phyloP scores from a whole-genome alignment of 805 yeast genomes.

The Limtongozyma cylindracea region DNA sequence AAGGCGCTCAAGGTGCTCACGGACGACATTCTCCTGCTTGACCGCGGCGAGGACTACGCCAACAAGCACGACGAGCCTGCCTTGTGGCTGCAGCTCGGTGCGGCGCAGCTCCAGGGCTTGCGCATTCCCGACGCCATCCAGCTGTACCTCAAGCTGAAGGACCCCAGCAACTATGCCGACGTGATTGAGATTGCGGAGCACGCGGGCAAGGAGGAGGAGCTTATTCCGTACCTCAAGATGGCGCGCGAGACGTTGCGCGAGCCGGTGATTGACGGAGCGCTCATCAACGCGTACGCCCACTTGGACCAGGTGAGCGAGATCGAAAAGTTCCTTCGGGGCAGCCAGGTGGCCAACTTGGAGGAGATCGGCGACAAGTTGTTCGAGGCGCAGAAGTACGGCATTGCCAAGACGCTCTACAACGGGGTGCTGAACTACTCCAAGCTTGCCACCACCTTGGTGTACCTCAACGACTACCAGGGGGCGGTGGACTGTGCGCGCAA shows the following conservation, averaged over 20 bases:
- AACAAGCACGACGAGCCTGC: constrained; percentile 71
- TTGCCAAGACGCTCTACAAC: constrained; percentile 73
- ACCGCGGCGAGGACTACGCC: constrained; percentile 83
- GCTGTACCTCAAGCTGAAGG: constrained; percentile 79
- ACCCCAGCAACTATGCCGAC: constrained; percentile 71
- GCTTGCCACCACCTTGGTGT: constrained; percentile 89
- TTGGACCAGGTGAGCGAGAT: constrained; percentile 55
- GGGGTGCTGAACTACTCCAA: constrained; percentile 86
- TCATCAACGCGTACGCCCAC: constrained; percentile 69
- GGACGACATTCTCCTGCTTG: constrained; percentile 82
- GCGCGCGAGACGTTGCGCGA: constrained; percentile 84
- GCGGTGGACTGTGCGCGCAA: constrained; percentile 98
- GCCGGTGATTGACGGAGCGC: constrained; percentile 79
- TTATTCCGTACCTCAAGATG: constrained; percentile 66
- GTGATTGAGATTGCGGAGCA: constrained; percentile 87
- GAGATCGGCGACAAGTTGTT: constrained; percentile 78
- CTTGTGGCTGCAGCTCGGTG: constrained; percentile 87
- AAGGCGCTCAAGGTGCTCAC: constrained; percentile 80
- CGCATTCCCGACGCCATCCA: constrained; percentile 79
- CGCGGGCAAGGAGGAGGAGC: constrained; percentile 90
- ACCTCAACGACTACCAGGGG: constrained; percentile 74
- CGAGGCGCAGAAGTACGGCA: constrained; percentile 62
- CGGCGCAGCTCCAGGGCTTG: constrained; percentile 85
- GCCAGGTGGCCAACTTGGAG: constrained; percentile 87
- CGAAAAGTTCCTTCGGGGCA: constrained; percentile 58